Conservation (phyloP, 2,329 filamentous ascomycete species). For the Aspergillus viridinutans region DNA sequence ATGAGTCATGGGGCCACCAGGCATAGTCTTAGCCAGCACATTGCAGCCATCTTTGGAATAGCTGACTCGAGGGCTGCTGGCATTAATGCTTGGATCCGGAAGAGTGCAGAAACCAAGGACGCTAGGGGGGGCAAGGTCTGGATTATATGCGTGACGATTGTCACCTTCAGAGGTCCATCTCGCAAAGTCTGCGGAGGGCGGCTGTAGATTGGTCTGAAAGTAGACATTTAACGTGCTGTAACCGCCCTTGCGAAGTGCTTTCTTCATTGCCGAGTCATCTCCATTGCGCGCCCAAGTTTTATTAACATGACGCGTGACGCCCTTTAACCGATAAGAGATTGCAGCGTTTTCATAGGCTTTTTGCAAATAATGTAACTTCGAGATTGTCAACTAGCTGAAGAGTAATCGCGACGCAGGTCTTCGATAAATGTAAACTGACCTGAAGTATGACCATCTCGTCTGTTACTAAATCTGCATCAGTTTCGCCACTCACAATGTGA, state of each 20-base stretch:
- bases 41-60: slow-evolving; percentile 56
- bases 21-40: slow-evolving; percentile 55
- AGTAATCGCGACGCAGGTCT: background rate
- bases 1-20: slow-evolving; percentile 45
- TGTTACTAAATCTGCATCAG: slow-evolving; percentile 23
- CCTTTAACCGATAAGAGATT: slow-evolving; percentile 49
- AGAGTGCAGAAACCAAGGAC: slow-evolving; percentile 55
- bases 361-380: slow-evolving; percentile 39
- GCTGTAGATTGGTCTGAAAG: slow-evolving; percentile 53
- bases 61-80: slow-evolving; percentile 28
- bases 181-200: slow-evolving; percentile 15
- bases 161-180: slow-evolving; percentile 22
- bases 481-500: slow-evolving; percentile 38
- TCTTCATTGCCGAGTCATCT: slow-evolving; percentile 51
- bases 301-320: slow-evolving; percentile 50
- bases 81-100: slow-evolving; percentile 38
- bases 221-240: slow-evolving; percentile 57
- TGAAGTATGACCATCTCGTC: slow-evolving; percentile 33
- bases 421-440: slow-evolving; percentile 20
- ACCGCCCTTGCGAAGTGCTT: slow-evolving; percentile 48
- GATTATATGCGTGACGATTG: slow-evolving; percentile 11
- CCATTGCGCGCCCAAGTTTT: slow-evolving; percentile 51
- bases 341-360: slow-evolving; percentile 42
- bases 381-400: slow-evolving; percentile 1
- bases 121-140: slow-evolving; percentile 20